phyloP scores from a whole-genome alignment of 2,329 filamentous ascomycete genomes.

The Aspergillus sp. region DNA sequence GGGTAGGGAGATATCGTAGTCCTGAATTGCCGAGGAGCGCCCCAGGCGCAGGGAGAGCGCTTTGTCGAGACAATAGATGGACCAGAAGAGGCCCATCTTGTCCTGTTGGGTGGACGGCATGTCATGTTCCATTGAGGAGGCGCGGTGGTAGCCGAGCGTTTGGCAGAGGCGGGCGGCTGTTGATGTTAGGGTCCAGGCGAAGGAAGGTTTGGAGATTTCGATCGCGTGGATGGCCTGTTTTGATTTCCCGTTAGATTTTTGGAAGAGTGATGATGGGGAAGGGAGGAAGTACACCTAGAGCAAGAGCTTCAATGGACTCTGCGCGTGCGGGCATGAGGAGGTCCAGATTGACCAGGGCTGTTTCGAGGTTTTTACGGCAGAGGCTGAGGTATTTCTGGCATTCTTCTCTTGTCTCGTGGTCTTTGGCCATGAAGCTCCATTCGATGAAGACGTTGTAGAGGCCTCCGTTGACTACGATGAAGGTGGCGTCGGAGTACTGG shows the following conservation, averaged over 20 bases:
- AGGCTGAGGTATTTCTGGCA: conserved; percentile 24
- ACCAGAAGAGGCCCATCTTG: conserved; percentile 49
- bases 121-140: conserved; percentile 21
- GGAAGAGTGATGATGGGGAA: neutral
- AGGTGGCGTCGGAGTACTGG: conserved; percentile 34
- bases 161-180: conserved; percentile 56
- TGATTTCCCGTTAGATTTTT: conserved; percentile 3
- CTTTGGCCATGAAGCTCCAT: conserved; percentile 14
- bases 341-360: conserved; percentile 43
- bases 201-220: conserved; percentile 55
- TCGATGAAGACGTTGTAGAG: conserved; percentile 35
- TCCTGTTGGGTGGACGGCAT: conserved; percentile 21
- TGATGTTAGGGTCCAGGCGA: conserved; percentile 58
- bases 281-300: conserved; percentile 48
- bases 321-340: conserved; percentile 51
- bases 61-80: conserved; percentile 53
- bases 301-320: conserved; percentile 53
- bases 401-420: conserved; percentile 16
- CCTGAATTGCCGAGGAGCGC: conserved; percentile 51
- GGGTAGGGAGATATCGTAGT: conserved; percentile 52
- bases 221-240: conserved; percentile 54
- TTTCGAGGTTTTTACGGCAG: conserved; percentile 41
- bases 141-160: conserved; percentile 53
- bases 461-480: conserved; percentile 33
- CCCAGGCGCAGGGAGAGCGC: conserved; percentile 54